Evolutionary conservation across 345 rosid genomes (phyloP).

Genomic region (Moricandia moricandioides): DNA sequence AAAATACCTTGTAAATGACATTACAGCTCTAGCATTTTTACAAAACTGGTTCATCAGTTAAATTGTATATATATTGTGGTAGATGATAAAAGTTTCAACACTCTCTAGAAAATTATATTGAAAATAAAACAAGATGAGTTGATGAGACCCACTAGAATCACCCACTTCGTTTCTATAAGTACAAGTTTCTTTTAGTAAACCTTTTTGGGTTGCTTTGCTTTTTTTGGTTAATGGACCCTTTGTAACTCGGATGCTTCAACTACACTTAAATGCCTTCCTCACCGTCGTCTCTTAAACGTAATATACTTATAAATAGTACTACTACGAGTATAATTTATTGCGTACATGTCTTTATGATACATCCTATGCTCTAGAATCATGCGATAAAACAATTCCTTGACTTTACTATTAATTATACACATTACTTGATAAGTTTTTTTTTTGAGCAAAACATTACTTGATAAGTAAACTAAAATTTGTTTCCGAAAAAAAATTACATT

Average conservation of each 20-base stretch:
- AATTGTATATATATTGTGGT: neutral
- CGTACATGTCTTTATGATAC: neutral
- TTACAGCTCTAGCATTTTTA: too few relatives aligned
- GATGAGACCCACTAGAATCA: conserved; percentile 35
- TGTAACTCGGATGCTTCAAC: conserved; percentile 30
- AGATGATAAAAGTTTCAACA: neutral
- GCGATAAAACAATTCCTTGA: neutral
- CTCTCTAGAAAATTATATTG: neutral
- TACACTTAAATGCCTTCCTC: conserved; percentile 15
- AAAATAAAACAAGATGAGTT: neutral
- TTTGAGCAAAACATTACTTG: neutral
- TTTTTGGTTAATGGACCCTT: conserved; percentile 28
- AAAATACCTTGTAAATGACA: neutral
- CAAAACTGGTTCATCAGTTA: neutral
- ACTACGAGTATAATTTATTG: neutral
- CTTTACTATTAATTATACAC: neutral
- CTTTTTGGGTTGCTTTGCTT: conserved; percentile 18
- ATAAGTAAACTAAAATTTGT: neutral
- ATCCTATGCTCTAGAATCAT: neutral
- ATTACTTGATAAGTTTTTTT: neutral
- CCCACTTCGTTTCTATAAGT: conserved; percentile 29
- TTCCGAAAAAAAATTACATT: too few relatives aligned
- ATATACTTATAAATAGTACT: neutral
- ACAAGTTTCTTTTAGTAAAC: conserved; percentile 21
- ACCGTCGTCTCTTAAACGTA: conserved; percentile 12